Conservation (phyloP, 73 alveolate species). For the Paramecium octaurelia region DNA sequence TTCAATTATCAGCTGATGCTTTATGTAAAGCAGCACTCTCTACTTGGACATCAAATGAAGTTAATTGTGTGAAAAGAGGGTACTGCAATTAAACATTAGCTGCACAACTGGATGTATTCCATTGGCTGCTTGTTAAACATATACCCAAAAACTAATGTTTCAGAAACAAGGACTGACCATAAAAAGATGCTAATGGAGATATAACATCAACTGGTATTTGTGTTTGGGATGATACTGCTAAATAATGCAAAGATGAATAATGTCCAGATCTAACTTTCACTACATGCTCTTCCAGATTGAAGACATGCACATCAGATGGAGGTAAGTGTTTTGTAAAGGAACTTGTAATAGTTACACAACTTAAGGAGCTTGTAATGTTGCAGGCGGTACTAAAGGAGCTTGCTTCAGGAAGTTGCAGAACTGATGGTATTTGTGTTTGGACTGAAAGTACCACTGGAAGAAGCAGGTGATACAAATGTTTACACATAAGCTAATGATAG, state of each 20-base stretch:
- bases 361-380: not conserved
- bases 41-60: not conserved
- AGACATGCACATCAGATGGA: not conserved
- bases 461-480: not conserved
- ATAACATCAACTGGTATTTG: not conserved
- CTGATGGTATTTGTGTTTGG: slow-evolving; percentile 21
- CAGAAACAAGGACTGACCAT: not conserved
- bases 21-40: not conserved
- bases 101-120: not conserved
- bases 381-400: not conserved
- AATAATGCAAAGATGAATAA: not conserved
- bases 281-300: not conserved
- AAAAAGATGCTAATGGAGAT: not conserved
- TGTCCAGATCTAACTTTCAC: not conserved
- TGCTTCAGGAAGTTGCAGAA: not conserved
- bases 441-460: not conserved
- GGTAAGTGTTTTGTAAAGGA: not conserved
- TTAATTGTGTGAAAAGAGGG: not conserved
- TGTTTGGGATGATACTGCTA: not conserved
- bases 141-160: not conserved
- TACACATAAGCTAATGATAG: not conserved
- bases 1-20: not conserved
- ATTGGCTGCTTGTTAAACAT: not conserved
- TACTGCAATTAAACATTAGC: not conserved
- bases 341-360: not conserved